Evolutionary conservation across 1,284 basidiomycete genomes (phyloP).

Genomic region (Cutaneotrichosporon dermatis): DNA sequence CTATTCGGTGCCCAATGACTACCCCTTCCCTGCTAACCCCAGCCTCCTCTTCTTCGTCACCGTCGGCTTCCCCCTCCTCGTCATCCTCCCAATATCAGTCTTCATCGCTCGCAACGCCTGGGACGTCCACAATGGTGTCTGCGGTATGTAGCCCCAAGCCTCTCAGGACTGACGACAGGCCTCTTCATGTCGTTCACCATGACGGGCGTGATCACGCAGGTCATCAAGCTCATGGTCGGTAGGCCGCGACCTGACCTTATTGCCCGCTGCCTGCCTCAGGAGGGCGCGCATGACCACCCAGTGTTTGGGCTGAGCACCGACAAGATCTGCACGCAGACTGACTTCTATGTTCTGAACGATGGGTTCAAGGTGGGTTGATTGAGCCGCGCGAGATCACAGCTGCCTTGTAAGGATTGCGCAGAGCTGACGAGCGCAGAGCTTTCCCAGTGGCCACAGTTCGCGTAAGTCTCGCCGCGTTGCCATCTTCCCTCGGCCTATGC

Average conservation of each 20-base stretch:
- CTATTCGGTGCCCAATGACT: too few relatives aligned
- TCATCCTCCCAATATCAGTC: slow-evolving; percentile 65
- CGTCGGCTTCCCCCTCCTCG: slow-evolving; percentile 61
- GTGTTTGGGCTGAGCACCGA: slow-evolving; percentile 68
- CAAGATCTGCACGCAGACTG: slow-evolving; percentile 71
- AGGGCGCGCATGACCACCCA: slow-evolving; percentile 61
- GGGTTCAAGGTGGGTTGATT: slow-evolving; percentile 64
- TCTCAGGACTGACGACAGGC: slow-evolving; percentile 55
- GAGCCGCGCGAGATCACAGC: background rate
- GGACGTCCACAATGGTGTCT: slow-evolving; percentile 77
- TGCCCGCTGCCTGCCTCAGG: slow-evolving; percentile 70
- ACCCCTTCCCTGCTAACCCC: slow-evolving; percentile 22
- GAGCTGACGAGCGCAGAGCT: slow-evolving; percentile 53
- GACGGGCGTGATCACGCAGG: slow-evolving; percentile 75
- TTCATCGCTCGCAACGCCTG: slow-evolving; percentile 72
- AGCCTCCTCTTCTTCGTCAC: slow-evolving; percentile 64
- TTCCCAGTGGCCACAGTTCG: slow-evolving; percentile 77
- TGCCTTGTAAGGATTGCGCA: too few relatives aligned
- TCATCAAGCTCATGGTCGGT: slow-evolving; percentile 72
- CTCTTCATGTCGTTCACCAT: slow-evolving; percentile 64
- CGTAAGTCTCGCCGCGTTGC: slow-evolving; percentile 20
- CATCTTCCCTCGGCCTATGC: too few relatives aligned
- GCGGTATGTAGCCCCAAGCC: slow-evolving; percentile 61
- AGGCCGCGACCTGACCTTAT: slow-evolving; percentile 82
- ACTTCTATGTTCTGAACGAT: slow-evolving; percentile 61